Conservation (phyloP, 345 rosid species). For the Rhizophora mangle region DNA sequence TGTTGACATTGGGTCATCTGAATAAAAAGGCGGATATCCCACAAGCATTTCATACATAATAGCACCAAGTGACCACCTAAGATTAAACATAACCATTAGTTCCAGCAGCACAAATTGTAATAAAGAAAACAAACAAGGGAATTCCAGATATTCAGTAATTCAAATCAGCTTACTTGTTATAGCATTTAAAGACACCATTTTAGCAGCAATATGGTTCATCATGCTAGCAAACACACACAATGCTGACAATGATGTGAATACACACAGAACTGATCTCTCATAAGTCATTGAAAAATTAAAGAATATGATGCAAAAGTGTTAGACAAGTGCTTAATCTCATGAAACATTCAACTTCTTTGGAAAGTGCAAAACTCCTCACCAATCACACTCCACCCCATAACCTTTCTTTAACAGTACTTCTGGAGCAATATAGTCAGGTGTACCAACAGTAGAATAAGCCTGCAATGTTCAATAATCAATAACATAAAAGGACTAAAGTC, state of each 20-base stretch:
- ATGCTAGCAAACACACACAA: too few relatives aligned
- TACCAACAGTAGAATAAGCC: conserved; percentile 99
- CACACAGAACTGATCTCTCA: not conserved
- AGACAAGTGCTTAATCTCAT: not conserved
- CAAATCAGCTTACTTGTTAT: conserved; percentile 2
- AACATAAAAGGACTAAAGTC: not conserved
- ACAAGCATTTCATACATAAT: conserved; percentile 97
- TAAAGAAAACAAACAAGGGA: conserved; percentile 1
- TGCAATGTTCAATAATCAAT: conserved; percentile 32
- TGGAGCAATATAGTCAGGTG: conserved; percentile 98
- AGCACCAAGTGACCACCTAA: conserved; percentile 99
- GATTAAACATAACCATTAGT: conserved; percentile 28
- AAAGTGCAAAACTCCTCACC: conserved; percentile 47
- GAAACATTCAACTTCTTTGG: not conserved
- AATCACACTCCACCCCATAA: conserved; percentile 95
- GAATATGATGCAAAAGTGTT: not conserved
- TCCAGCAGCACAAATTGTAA: conserved; percentile 3
- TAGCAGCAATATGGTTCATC: too few relatives aligned
- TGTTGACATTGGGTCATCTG: conserved; percentile 96
- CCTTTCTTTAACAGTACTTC: conserved; percentile 97
- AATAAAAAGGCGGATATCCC: conserved; percentile 95
- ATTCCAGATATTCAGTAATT: conserved; percentile 14
- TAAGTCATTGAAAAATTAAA: not conserved
- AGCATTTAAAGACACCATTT: not conserved
- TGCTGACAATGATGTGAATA: not conserved